phyloP scores from a whole-genome alignment of 768 basidiomycete species.

The Auriscalpium orientale region DNA sequence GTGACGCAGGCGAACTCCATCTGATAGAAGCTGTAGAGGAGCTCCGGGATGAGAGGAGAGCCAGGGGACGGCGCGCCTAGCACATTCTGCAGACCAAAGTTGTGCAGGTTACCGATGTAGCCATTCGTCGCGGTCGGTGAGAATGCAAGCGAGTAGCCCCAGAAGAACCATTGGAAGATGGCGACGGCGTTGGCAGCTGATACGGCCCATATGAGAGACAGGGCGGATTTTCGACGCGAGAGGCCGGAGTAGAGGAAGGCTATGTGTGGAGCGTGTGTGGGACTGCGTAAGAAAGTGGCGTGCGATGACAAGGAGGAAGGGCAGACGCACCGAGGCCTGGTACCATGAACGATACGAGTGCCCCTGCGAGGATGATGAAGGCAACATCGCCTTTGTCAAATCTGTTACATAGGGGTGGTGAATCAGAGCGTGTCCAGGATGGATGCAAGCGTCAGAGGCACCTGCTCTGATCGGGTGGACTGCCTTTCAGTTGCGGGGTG shows the following conservation, averaged over 20 bases:
- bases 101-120: slow-evolving; percentile 70
- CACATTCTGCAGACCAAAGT: slow-evolving; percentile 72
- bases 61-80: slow-evolving; percentile 68
- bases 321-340: slow-evolving; percentile 53
- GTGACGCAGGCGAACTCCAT: slow-evolving; percentile 85
- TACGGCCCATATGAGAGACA: slow-evolving; percentile 73
- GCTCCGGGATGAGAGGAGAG: slow-evolving; percentile 71
- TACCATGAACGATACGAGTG: slow-evolving; percentile 72
- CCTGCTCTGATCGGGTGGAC: background rate
- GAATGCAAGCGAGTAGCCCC: slow-evolving; percentile 83
- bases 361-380: slow-evolving; percentile 61
- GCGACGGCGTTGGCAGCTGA: slow-evolving; percentile 66
- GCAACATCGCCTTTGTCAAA: slow-evolving; percentile 67
- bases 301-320: slow-evolving; percentile 1
- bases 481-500: no score
- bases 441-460: background rate
- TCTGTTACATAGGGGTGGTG: slow-evolving; percentile 25
- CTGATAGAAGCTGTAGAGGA: slow-evolving; percentile 82
- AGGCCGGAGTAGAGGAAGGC: slow-evolving; percentile 72
- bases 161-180: slow-evolving; percentile 77
- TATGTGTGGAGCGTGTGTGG: slow-evolving; percentile 17
- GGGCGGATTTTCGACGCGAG: slow-evolving; percentile 59
- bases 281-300: background rate
- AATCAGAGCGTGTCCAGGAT: no score
- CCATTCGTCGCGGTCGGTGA: slow-evolving; percentile 68